phyloP scores from a whole-genome alignment of 2,329 filamentous ascomycete species.

The Apiospora arundinis region DNA sequence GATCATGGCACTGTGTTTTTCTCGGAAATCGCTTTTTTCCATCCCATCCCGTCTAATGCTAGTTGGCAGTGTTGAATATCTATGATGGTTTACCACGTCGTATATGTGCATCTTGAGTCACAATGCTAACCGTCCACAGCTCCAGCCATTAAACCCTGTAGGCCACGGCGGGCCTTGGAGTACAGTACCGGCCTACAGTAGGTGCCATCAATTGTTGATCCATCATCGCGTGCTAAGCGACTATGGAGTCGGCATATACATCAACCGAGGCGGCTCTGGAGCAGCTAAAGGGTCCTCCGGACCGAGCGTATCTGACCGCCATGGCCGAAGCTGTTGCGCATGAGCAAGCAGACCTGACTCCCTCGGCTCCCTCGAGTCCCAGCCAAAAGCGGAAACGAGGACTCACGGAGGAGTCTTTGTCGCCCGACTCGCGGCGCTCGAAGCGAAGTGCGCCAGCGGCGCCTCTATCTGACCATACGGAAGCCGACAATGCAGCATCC shows the following conservation, averaged over 20 bases:
- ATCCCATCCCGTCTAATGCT: background rate
- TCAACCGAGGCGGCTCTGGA: slow-evolving; percentile 42
- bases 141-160: background rate
- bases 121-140: slow-evolving; percentile 7
- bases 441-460: slow-evolving; percentile 57
- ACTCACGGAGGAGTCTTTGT: slow-evolving; percentile 48
- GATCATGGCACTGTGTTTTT: background rate
- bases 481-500: slow-evolving; percentile 50
- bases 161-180: background rate
- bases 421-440: slow-evolving; percentile 54
- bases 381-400: slow-evolving; percentile 63
- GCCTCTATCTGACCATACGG: slow-evolving; percentile 48
- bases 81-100: background rate
- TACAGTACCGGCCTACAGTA: slow-evolving; percentile 14
- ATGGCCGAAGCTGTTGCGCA: slow-evolving; percentile 56
- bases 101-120: background rate
- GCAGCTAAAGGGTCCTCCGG: slow-evolving; percentile 37
- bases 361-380: slow-evolving; percentile 48
- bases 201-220: slow-evolving; percentile 5
- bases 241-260: slow-evolving; percentile 42
- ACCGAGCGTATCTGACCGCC: slow-evolving; percentile 41
- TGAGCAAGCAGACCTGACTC: slow-evolving; percentile 54
- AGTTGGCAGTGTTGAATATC: slow-evolving; percentile 1
- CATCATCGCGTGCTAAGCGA: slow-evolving; percentile 17
- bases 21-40: background rate